Conservation (phyloP, 2,329 filamentous ascomycete genomes). For the Blastomyces parvus region DNA sequence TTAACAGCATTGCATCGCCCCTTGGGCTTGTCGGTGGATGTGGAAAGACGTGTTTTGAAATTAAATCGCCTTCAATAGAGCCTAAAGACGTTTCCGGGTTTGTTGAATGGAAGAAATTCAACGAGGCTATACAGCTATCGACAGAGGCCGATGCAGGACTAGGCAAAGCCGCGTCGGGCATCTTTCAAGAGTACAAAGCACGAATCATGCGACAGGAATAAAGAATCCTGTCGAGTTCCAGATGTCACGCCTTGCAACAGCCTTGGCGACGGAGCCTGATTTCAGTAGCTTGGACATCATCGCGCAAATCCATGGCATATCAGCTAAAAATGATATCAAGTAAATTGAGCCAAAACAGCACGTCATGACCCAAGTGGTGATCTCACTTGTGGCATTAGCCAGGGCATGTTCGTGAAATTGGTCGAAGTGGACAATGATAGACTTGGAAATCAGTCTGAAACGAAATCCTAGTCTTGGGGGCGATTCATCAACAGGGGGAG, state of each 20-base stretch:
- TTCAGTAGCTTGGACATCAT: background rate
- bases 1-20: background rate
- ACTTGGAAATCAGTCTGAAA: background rate
- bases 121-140: no score
- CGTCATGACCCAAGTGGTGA: background rate
- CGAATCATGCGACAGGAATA: background rate
- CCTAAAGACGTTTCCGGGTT: background rate
- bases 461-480: background rate
- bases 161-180: background rate
- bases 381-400: background rate
- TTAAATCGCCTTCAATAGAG: background rate
- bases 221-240: background rate
- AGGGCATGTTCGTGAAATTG: background rate
- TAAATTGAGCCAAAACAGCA: background rate
- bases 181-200: background rate
- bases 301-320: background rate
- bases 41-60: background rate
- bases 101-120: background rate
- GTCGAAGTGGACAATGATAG: background rate
- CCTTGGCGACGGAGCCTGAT: background rate
- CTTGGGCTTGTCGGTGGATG: background rate
- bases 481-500: background rate
- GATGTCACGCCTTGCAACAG: background rate
- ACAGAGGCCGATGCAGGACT: background rate
- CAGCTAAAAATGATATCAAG: background rate